Conservation (phyloP, 306 rosid genomes). For the Ormosia semicastrata region DNA sequence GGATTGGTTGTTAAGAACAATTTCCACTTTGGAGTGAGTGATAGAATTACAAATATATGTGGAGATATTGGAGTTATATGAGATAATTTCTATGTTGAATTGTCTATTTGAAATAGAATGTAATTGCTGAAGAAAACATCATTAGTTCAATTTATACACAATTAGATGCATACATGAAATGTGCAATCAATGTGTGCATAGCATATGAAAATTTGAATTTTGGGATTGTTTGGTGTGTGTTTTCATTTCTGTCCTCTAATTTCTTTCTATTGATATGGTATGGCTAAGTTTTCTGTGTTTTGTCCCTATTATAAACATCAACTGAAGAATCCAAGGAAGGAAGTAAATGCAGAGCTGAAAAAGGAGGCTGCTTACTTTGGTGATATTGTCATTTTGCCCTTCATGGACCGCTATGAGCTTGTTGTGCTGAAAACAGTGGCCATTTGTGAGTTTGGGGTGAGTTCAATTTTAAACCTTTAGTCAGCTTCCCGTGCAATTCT, state of each 20-base stretch:
- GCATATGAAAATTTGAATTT: background rate
- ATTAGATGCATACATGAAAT: background rate
- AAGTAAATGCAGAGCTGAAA: slow-evolving; percentile 78
- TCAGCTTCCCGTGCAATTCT: background rate
- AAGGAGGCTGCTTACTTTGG: slow-evolving; percentile 89
- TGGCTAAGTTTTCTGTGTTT: slow-evolving; percentile 25
- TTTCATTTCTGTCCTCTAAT: background rate
- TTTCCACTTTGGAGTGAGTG: background rate
- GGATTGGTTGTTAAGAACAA: background rate
- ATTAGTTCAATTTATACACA: background rate
- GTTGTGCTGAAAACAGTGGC: slow-evolving; percentile 90
- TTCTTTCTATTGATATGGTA: slow-evolving; percentile 1
- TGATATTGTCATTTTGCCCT: slow-evolving; percentile 83
- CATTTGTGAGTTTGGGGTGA: slow-evolving; percentile 90
- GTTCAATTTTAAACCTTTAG: slow-evolving; percentile 1
- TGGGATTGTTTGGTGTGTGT: background rate
- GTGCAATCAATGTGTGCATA: slow-evolving; percentile 4
- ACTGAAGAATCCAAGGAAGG: slow-evolving; percentile 87
- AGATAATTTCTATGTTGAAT: background rate
- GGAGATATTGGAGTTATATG: background rate
- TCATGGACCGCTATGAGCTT: slow-evolving; percentile 95
- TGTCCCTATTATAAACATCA: slow-evolving; percentile 17
- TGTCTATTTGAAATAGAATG: background rate
- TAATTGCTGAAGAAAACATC: background rate
- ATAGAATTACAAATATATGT: background rate